Conservation (phyloP, 2,329 filamentous ascomycete species). For the Sphaceloma murrayae region DNA sequence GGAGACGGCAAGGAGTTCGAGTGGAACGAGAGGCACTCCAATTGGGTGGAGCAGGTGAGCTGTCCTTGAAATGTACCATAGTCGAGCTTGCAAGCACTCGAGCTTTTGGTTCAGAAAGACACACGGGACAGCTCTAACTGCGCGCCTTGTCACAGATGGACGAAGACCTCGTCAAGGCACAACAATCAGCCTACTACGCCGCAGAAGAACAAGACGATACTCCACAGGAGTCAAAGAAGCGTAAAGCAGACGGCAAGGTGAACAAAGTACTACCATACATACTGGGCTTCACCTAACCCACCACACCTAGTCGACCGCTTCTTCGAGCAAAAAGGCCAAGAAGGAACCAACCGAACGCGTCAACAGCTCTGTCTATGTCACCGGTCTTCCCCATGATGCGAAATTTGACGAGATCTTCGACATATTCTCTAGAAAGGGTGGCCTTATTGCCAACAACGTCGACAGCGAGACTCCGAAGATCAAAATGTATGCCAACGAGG, state of each 20-base stretch:
- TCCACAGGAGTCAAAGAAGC: constrained; percentile 39
- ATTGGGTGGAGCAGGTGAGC: constrained; percentile 15
- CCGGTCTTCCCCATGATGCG: constrained; percentile 70
- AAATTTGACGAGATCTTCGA: constrained; percentile 71
- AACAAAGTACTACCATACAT: constrained; percentile 16
- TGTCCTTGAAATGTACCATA: constrained; percentile 14
- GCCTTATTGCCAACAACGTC: constrained; percentile 88
- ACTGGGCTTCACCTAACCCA: constrained; percentile 12
- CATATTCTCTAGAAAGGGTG: constrained; percentile 69
- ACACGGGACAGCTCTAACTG: constrained; percentile 15
- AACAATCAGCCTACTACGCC: constrained; percentile 53
- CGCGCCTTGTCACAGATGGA: constrained; percentile 42
- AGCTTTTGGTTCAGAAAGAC: constrained; percentile 10
- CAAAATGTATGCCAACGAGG: constrained; percentile 78
- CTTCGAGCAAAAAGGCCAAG: constrained; percentile 26
- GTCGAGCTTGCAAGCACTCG: constrained; percentile 3
- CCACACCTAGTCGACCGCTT: constrained; percentile 16
- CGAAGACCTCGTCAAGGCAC: constrained; percentile 50
- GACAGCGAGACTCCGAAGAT: constrained; percentile 80
- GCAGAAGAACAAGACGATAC: constrained; percentile 49
- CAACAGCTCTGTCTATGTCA: constrained; percentile 90
- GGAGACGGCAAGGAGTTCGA: constrained; percentile 79
- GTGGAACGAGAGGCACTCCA: constrained; percentile 52
- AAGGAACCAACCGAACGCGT: constrained; percentile 36
- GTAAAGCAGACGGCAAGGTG: constrained; percentile 33